A percentile compares a stretch with the other conserved stretches of the same genome.
phyloP scores from a whole-genome alignment of 1,139 yeast genomes.

The Suzukiozyma palmioleophila region DNA sequence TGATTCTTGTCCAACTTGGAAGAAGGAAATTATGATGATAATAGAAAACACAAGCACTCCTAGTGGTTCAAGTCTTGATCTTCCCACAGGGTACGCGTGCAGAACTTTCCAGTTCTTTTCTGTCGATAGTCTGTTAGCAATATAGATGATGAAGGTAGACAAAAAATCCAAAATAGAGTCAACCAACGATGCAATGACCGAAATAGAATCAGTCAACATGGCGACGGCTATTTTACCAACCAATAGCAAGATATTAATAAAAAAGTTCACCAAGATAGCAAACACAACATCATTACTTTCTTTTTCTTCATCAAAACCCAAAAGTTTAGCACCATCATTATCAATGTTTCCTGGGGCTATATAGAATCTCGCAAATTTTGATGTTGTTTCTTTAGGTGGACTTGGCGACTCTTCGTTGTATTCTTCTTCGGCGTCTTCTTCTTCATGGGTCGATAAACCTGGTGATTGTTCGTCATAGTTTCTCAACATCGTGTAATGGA shows the following conservation, averaged over 20 bases:
- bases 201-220: constrained; percentile 60
- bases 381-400: constrained; percentile 5
- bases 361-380: constrained; percentile 26
- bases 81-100: constrained; percentile 60
- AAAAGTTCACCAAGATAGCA: constrained; percentile 65
- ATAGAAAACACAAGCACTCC: constrained; percentile 74
- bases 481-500: constrained; percentile 60
- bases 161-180: constrained; percentile 73
- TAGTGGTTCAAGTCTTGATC: constrained; percentile 70
- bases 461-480: constrained; percentile 36
- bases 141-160: constrained; percentile 68
- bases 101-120: constrained; percentile 48
- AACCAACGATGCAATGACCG: constrained; percentile 73
- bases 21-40: constrained; percentile 64
- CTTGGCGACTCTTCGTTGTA: constrained; percentile 9
- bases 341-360: constrained; percentile 61
- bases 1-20: constrained; percentile 71
- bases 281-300: constrained; percentile 42
- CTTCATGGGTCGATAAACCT: constrained; percentile 18
- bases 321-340: constrained; percentile 23
- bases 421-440: constrained; percentile 20
- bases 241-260: constrained; percentile 55
- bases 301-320: constrained; percentile 31
- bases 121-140: constrained; percentile 58
- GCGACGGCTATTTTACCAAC: constrained; percentile 63